A percentile compares a stretch with the other conserved stretches of the same genome.
Evolutionary conservation across 2,329 filamentous ascomycete genomes (phyloP).

Genomic region (Capronia epimyces): DNA sequence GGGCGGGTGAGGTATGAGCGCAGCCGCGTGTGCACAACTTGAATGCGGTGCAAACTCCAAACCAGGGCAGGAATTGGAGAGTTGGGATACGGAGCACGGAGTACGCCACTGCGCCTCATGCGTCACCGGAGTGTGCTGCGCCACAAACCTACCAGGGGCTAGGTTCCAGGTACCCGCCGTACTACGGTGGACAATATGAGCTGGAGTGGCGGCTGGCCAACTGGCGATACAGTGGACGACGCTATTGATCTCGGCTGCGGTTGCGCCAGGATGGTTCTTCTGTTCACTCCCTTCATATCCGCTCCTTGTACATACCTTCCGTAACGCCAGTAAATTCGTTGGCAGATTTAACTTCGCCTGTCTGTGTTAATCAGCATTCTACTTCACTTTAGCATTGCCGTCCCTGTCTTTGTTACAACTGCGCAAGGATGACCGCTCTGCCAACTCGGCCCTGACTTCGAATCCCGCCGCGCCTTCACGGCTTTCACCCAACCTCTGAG

Average conservation of each 20-base stretch:
- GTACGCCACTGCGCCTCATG: neutral
- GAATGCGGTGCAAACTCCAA: neutral
- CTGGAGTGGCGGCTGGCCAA: no score
- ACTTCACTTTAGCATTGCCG: neutral
- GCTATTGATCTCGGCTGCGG: neutral
- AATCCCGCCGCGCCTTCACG: neutral
- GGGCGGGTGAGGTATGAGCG: constrained; percentile 3
- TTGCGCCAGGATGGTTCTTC: neutral
- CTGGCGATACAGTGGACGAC: no score
- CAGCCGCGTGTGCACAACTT: neutral
- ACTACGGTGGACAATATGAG: no score
- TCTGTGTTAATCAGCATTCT: neutral
- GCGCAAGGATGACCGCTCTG: constrained; percentile 6
- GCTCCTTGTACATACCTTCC: constrained; percentile 12
- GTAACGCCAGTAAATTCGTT: neutral
- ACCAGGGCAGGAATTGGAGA: neutral
- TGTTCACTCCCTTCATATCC: neutral
- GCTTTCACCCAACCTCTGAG: neutral
- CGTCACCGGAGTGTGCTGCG: neutral
- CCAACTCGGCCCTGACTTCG: neutral
- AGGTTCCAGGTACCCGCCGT: no score
- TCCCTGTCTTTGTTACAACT: neutral
- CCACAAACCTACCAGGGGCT: no score
- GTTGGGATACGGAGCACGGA: neutral
- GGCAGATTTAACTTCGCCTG: neutral